phyloP scores from a whole-genome alignment of 805 yeast genomes.

The Saturnispora quitensis region DNA sequence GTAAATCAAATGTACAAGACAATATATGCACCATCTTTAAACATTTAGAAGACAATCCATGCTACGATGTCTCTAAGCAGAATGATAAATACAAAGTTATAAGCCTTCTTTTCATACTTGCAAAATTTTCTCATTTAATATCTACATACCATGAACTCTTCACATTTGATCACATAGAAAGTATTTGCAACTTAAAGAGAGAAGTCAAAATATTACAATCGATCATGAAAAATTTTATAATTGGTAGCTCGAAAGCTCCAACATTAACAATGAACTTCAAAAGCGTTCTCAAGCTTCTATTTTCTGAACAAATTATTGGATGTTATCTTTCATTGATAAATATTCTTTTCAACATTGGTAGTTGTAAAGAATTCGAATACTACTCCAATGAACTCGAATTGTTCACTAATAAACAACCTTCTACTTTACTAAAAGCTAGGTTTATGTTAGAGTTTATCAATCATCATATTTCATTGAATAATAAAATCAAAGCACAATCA shows the following conservation, averaged over 20 bases:
- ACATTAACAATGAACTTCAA: conserved; percentile 18
- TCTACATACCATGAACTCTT: conserved; percentile 19
- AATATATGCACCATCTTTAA: not conserved
- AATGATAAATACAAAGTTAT: conserved; percentile 13
- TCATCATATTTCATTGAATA: conserved; percentile 16
- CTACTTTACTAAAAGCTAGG: conserved; percentile 19
- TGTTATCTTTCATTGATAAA: conserved; percentile 34
- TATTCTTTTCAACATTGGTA: conserved; percentile 39
- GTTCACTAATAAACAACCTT: conserved; percentile 26
- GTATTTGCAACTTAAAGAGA: conserved; percentile 35
- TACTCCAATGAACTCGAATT: conserved; percentile 42
- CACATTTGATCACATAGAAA: conserved; percentile 19
- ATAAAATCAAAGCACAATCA: conserved; percentile 11
- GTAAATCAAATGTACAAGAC: not conserved
- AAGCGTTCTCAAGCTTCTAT: conserved; percentile 26
- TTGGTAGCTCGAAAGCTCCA: conserved; percentile 10
- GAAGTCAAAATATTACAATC: conserved; percentile 47
- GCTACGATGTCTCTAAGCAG: conserved; percentile 11
- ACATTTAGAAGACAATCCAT: not conserved
- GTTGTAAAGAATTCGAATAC: conserved; percentile 49
- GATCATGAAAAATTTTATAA: conserved; percentile 34
- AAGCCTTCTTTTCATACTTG: conserved; percentile 21
- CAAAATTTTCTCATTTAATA: conserved; percentile 30
- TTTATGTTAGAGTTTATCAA: conserved; percentile 17
- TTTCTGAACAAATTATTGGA: conserved; percentile 28